Conservation (phyloP, 2,329 filamentous ascomycete genomes). For the Mycosphaerella sp. region DNA sequence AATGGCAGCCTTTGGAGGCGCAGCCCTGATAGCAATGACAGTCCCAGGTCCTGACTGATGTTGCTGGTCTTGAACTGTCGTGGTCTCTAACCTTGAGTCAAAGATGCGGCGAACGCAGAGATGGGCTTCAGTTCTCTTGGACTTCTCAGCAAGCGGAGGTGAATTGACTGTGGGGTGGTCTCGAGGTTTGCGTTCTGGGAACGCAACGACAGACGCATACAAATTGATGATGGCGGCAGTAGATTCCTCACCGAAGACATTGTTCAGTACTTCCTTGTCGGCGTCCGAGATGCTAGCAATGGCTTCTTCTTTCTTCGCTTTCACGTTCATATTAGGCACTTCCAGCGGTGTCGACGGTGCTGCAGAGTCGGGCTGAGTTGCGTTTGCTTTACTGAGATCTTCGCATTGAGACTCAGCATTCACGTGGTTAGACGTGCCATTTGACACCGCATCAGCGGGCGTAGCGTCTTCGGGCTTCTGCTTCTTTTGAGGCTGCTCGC, state of each 20-base stretch:
- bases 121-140: slow-evolving; percentile 57
- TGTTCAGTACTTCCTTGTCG: slow-evolving; percentile 35
- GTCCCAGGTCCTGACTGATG: slow-evolving; percentile 47
- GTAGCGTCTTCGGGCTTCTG: slow-evolving; percentile 7
- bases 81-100: slow-evolving; percentile 67
- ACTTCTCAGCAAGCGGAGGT: slow-evolving; percentile 53
- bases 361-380: too few species aligned
- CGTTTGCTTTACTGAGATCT: background rate
- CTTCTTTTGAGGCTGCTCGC: slow-evolving; percentile 16
- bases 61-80: slow-evolving; percentile 61
- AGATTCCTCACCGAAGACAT: slow-evolving; percentile 48
- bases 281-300: slow-evolving; percentile 33
- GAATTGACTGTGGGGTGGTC: slow-evolving; percentile 51
- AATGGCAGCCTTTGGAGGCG: slow-evolving; percentile 28
- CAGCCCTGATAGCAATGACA: slow-evolving; percentile 52
- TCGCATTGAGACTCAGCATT: background rate
- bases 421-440: background rate
- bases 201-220: slow-evolving; percentile 48
- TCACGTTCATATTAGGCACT: background rate
- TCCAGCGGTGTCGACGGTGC: background rate
- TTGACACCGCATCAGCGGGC: slow-evolving; percentile 1
- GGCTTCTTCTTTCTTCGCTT: slow-evolving; percentile 15
- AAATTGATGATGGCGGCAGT: slow-evolving; percentile 49
- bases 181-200: slow-evolving; percentile 50
- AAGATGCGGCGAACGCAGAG: slow-evolving; percentile 70